A percentile compares a stretch with the other conserved stretches of the same genome.
Evolutionary conservation across 78 protist species (phyloP).

Genomic region (Chrysochromulina parva): DNA sequence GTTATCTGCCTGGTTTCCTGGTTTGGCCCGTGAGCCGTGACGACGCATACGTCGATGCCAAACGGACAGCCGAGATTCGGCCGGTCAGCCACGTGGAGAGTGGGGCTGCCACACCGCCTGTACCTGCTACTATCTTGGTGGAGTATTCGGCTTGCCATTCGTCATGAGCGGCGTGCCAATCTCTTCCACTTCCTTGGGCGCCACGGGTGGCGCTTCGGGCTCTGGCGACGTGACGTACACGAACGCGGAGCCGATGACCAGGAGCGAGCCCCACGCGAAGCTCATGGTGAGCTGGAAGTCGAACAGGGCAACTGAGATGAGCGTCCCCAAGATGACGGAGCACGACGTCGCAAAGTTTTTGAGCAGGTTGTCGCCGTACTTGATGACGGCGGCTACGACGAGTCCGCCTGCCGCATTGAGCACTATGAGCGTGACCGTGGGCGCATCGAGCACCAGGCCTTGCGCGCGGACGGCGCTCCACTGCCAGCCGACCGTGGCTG

Average conservation of each 20-base stretch:
- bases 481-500: not conserved
- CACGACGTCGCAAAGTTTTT: conserved; percentile 14
- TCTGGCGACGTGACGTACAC: too few species aligned
- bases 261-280: not conserved
- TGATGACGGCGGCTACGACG: conserved; percentile 17
- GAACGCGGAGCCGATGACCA: not conserved
- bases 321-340: not conserved
- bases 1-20: too few species aligned
- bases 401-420: not conserved
- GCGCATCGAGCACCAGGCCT: not conserved
- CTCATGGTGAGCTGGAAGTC: not conserved
- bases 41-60: too few species aligned
- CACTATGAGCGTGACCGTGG: not conserved
- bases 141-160: too few species aligned
- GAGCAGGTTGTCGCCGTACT: conserved; percentile 35
- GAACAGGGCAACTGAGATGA: not conserved
- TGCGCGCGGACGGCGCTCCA: not conserved
- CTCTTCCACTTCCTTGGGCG: too few species aligned
- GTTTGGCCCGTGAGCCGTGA: too few species aligned
- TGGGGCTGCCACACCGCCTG: too few species aligned
- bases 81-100: too few species aligned
- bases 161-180: too few species aligned
- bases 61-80: too few species aligned
- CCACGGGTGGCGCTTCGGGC: too few species aligned
- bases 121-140: too few species aligned